Evolutionary conservation across 805 yeast genomes (phyloP).

Genomic region (Candida pseudoglaebosa): DNA sequence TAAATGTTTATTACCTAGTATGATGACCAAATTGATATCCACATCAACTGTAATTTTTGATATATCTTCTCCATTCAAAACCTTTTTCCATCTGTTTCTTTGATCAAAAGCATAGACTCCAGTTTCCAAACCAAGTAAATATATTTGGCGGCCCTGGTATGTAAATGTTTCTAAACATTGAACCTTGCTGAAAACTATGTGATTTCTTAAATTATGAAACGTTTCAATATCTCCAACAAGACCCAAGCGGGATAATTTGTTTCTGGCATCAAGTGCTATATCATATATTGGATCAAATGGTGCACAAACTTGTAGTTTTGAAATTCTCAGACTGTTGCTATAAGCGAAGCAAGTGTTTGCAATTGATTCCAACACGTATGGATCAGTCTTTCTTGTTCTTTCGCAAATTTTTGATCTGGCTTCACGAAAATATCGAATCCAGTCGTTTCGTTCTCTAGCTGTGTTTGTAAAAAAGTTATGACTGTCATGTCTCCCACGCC

Average conservation of each 20-base stretch:
- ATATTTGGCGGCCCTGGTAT: conserved; percentile 42
- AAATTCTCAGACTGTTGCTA: conserved; percentile 48
- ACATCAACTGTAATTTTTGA: conserved; percentile 59
- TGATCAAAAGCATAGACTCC: conserved; percentile 59
- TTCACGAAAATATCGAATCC: conserved; percentile 41
- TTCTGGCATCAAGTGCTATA: conserved; percentile 19
- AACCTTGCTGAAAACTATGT: conserved; percentile 32
- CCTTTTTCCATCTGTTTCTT: conserved; percentile 53
- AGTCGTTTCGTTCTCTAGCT: conserved; percentile 48
- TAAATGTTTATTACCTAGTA: conserved; percentile 56
- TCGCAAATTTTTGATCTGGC: conserved; percentile 16
- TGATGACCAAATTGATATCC: conserved; percentile 50
- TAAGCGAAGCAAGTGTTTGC: conserved; percentile 63
- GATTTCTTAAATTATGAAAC: conserved; percentile 15
- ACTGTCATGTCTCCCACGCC: conserved; percentile 50
- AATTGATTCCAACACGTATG: conserved; percentile 50
- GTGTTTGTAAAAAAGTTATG: conserved; percentile 48
- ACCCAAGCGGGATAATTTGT: conserved; percentile 19
- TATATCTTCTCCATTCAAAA: conserved; percentile 50
- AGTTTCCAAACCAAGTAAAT: conserved; percentile 55
- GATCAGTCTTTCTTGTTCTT: conserved; percentile 38
- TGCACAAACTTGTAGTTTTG: conserved; percentile 50
- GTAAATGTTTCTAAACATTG: conserved; percentile 44
- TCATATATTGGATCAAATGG: conserved; percentile 49
- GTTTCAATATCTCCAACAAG: conserved; percentile 23